Evolutionary conservation across 305 asterid genomes (phyloP).

Genomic region (Andrographis paniculata): DNA sequence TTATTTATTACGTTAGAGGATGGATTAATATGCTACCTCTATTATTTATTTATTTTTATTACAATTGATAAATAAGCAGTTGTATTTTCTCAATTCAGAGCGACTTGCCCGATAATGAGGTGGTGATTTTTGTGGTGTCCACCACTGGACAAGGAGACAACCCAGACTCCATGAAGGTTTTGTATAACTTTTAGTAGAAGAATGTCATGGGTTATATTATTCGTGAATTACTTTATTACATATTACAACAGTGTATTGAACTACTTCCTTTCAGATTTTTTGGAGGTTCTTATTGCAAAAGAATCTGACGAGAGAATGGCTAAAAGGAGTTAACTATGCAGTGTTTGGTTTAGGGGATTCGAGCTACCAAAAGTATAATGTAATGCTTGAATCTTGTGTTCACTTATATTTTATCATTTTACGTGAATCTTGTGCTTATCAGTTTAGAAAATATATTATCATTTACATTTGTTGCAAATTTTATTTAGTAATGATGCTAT

Average conservation of each 20-base stretch:
- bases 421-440: not conserved
- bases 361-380: conserved; percentile 94
- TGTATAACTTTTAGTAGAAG: conserved; percentile 4
- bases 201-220: conserved; percentile 8
- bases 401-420: not conserved
- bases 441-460: not conserved
- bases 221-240: conserved; percentile 9
- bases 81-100: conserved; percentile 39
- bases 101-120: conserved; percentile 39
- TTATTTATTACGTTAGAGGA: too few species aligned
- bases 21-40: not conserved
- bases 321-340: conserved; percentile 72
- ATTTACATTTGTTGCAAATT: not conserved
- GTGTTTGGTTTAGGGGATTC: conserved; percentile 98
- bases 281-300: conserved; percentile 91
- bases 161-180: conserved; percentile 91
- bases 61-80: too few species aligned
- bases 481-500: conserved; percentile 3
- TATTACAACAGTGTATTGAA: conserved; percentile 3
- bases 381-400: conserved; percentile 25
- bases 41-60: conserved; percentile 7
- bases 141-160: conserved; percentile 96
- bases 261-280: conserved; percentile 58
- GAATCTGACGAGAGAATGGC: conserved; percentile 65
- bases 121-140: conserved; percentile 78